Evolutionary conservation across 768 basidiomycete genomes (phyloP).

Genomic region (Amanita rubescens): DNA sequence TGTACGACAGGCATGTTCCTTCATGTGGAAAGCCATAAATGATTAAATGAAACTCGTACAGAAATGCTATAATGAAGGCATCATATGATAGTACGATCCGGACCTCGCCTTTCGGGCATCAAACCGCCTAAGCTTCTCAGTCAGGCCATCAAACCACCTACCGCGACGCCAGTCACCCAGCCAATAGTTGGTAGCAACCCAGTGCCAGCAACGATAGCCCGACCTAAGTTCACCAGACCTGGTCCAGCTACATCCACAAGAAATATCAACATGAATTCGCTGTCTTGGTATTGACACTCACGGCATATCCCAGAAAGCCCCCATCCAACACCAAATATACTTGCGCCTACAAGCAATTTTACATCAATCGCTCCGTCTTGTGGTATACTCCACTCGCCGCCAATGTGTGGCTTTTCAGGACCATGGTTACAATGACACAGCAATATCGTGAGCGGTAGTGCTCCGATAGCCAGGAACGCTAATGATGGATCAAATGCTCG

Average conservation of each 20-base stretch:
- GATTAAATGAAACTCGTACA: background rate
- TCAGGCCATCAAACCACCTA: slow-evolving; percentile 33
- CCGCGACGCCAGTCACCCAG: slow-evolving; percentile 35
- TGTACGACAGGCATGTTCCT: background rate
- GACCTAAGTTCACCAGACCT: slow-evolving; percentile 53
- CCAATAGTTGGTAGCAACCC: slow-evolving; percentile 24
- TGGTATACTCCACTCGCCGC: slow-evolving; percentile 38
- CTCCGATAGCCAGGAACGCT: slow-evolving; percentile 44
- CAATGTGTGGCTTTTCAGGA: slow-evolving; percentile 30
- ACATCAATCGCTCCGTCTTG: slow-evolving; percentile 33
- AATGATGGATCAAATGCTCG: slow-evolving; percentile 50
- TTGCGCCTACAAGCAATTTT: slow-evolving; percentile 41
- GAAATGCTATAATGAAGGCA: too few species aligned
- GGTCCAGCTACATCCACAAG: slow-evolving; percentile 42
- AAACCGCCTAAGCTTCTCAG: background rate
- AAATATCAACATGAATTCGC: background rate
- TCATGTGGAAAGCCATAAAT: too few species aligned
- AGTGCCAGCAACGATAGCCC: slow-evolving; percentile 31
- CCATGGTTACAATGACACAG: slow-evolving; percentile 38
- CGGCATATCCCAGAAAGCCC: slow-evolving; percentile 55
- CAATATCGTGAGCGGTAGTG: slow-evolving; percentile 36
- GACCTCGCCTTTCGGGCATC: background rate
- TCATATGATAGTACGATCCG: too few species aligned
- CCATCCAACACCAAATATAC: slow-evolving; percentile 59
- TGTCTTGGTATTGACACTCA: slow-evolving; percentile 24